Evolutionary conservation across 768 basidiomycete genomes (phyloP), one percentile per base, ranked within the genome.

Genomic region (Suillus discolor): DNA sequence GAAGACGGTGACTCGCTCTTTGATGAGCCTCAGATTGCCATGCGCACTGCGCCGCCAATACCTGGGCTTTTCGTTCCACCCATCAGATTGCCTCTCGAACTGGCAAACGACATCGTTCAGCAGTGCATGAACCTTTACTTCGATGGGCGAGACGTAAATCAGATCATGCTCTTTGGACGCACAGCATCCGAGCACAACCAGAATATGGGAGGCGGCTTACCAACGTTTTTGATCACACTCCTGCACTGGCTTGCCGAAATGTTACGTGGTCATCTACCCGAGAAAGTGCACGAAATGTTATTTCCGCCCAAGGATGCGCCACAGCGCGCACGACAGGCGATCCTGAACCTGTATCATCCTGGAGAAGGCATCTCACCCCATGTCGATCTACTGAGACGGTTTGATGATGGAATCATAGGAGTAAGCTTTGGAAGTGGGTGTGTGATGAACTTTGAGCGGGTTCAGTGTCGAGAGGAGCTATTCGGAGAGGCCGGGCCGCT

Each of bases 291-390:
- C 67, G 71, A 75, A 8, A 79, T 92, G 23, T 81, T 94, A 28
- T 94, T 94, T 71, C 89, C 90, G 1, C 68, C 74, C 1, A 69
- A 69, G 20, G 66, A 67, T 6, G 69, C 72, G 53, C 78, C 82
- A 38, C 75, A 77, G 62, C 66, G 76, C 31, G 89, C 92, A 0
- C 84, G 94, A 34, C 96, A 98, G 73, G 92, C 88, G 1, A 99
- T 98, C 64, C 70, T 98, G 62, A 99, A 98, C 74, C 80, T 96
- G 2, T 99, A 99, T 74, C 79, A 80, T 25, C 93, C 95, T 0
- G 96, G 96, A 8, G 88, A 95, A 74, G 96, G 96, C 13, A 98
- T 99, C 69, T 81, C 88, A 0, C 85, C 93, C 0, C 96, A 98
- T 70, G 85, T 99, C 51, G 96, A 99, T 73, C 82, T 99, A 28